These are phyloP conservation scores for Phytopythium ostracodes DNA, from an alignment of 352 stramenopile genomes.

Conservation along the genomic window DNA sequence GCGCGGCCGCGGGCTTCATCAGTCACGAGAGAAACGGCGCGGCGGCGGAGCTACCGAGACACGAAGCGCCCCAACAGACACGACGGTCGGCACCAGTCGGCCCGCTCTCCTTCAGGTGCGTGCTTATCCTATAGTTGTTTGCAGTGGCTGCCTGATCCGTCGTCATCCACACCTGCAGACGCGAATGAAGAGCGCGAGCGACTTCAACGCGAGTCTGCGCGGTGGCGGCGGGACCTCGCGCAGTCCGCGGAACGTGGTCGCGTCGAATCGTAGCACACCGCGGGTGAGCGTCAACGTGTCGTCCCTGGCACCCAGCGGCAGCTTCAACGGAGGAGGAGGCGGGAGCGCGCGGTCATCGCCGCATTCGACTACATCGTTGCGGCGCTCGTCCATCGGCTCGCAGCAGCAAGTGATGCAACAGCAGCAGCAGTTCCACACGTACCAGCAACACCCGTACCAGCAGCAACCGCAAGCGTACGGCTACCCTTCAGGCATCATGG, in stretches of 20 bases:
- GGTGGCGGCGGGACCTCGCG: slow-evolving; percentile 16
- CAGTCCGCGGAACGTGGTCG: slow-evolving; percentile 7
- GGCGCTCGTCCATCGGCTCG: slow-evolving; percentile 20
- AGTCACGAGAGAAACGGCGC: neutral
- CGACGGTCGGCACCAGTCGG: neutral
- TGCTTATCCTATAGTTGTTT: neutral
- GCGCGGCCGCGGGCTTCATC: neutral
- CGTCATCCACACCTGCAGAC: neutral
- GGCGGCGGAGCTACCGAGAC: no score
- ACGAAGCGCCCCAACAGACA: neutral
- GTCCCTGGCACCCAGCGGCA: slow-evolving; percentile 25
- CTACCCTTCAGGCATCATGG: neutral
- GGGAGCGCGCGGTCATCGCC: slow-evolving; percentile 35
- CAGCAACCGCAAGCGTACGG: neutral
- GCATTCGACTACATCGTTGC: slow-evolving; percentile 13
- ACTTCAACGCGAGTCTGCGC: slow-evolving; percentile 27
- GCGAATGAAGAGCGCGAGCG: slow-evolving; percentile 28
- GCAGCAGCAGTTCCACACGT: slow-evolving; percentile 7
- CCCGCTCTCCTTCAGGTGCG: neutral
- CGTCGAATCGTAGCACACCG: slow-evolving; percentile 10
- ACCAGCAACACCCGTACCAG: slow-evolving; percentile 9
- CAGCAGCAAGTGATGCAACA: slow-evolving; percentile 15
- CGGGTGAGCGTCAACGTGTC: slow-evolving; percentile 49
- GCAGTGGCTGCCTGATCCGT: neutral
- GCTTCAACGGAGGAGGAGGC: neutral